phyloP scores from a whole-genome alignment of 768 basidiomycete species.

The Rhizopogon salebrosus region DNA sequence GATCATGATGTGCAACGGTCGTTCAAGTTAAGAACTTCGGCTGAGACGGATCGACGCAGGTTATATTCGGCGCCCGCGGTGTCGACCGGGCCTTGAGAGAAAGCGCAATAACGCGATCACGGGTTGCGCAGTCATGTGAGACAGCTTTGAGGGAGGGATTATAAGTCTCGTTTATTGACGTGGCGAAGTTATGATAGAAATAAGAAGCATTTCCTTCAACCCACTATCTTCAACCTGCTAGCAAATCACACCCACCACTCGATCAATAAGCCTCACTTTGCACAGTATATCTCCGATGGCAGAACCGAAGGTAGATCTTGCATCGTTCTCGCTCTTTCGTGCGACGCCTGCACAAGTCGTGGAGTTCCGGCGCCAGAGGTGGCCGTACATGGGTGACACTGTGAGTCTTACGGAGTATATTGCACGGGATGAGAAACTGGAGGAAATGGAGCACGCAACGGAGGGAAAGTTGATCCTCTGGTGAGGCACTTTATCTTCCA shows the following conservation, averaged over 20 bases:
- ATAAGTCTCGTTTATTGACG: not conserved
- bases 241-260: not conserved
- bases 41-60: not conserved
- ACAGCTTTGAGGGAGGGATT: not conserved
- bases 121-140: not conserved
- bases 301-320: conserved; percentile 8
- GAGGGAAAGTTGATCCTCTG: conserved; percentile 47
- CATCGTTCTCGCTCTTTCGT: conserved; percentile 36
- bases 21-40: too few species aligned
- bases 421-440: conserved; percentile 34
- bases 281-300: not conserved
- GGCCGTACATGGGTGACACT: conserved; percentile 39
- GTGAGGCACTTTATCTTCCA: conserved; percentile 23
- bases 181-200: not conserved
- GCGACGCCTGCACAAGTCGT: conserved; percentile 43
- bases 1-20: too few species aligned
- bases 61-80: not conserved
- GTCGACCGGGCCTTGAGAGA: not conserved
- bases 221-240: not conserved
- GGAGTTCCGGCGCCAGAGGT: conserved; percentile 35
- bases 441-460: conserved; percentile 36
- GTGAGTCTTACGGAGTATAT: conserved; percentile 42
- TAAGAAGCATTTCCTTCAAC: not conserved
- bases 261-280: not conserved
- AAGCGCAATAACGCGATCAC: not conserved